Evolutionary conservation across 352 stramenopile species (phyloP), one percentile per base, ranked within the genome.

Genomic region (Saprolegnia diclina): DNA sequence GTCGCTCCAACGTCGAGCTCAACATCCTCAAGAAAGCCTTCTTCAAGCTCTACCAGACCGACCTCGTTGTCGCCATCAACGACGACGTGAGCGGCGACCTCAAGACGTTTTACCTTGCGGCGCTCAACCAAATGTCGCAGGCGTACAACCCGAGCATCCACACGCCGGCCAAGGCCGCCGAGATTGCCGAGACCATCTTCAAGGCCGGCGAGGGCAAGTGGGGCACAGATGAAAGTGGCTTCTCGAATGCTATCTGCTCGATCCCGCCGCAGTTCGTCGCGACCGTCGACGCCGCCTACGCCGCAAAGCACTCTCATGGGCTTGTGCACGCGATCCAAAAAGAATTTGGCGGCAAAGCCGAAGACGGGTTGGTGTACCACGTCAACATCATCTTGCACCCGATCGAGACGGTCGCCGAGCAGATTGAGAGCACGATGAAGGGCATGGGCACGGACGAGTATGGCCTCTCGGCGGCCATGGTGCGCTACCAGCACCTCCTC

Each of bases 1-100:
- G 82, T n/a, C 81, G 84, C 72, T 87, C 79, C n/a, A 85, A 85
- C 56, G 76, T 88, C 35, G 84, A 92, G 71, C 71, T 92, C 38
- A 76, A 77, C 35, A 80, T 90, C 75, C 76, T 92, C 54, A 87
- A 87, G 73, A 79, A 77, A 62, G 87, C 80, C 54, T 90, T 87
- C 73, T 88, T 85, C 64, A 80, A 88, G 61, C 82, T 85, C 71
- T 89, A 85, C 71, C 86, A 87, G 64, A 75, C 86, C 65, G 84
- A 92, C 62, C 73, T 90, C 62, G 78, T 74, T 18, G 82, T 81
- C 67, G 72, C 85, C 22, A 82, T 90, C 77, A 72, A 78, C 54
- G 81, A 78, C 24, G 81, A 89, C 65, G 74, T 89, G 11, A 79
- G 76, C 46, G 84, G 84, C 22, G 82, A 92, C 75, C 87, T 87